Evolutionary conservation across 2,329 filamentous ascomycete genomes (phyloP).

Genomic region (Arthrobotrys pseudoclavata): DNA sequence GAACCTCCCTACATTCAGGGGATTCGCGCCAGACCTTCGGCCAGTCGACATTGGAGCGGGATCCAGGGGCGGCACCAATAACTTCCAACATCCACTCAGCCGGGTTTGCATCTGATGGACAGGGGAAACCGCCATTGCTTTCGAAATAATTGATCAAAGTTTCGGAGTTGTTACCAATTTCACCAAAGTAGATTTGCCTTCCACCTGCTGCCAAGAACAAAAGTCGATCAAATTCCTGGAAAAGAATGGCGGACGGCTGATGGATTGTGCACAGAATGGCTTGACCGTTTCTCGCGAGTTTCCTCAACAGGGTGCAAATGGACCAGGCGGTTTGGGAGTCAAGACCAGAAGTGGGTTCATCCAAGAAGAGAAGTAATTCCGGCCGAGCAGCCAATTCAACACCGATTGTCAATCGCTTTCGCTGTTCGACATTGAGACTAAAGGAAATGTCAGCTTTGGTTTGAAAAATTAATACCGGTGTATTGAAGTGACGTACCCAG

Average conservation of each 20-base stretch:
- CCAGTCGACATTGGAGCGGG: conserved; percentile 67
- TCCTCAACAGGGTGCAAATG: conserved; percentile 82
- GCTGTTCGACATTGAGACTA: conserved; percentile 74
- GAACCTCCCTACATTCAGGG: conserved; percentile 68
- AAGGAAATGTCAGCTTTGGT: not conserved
- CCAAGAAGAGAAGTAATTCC: conserved; percentile 80
- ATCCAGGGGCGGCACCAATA: conserved; percentile 74
- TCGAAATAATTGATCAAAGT: conserved; percentile 76
- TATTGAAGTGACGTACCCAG: conserved; percentile 32
- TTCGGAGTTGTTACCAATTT: conserved; percentile 81
- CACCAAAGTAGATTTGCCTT: conserved; percentile 86
- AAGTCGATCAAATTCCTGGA: conserved; percentile 88
- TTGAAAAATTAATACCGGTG: not conserved
- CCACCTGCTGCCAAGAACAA: conserved; percentile 83
- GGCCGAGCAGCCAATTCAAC: conserved; percentile 74
- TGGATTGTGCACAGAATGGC: conserved; percentile 93
- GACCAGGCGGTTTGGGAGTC: conserved; percentile 81
- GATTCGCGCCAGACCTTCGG: conserved; percentile 69
- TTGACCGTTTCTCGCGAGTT: conserved; percentile 82
- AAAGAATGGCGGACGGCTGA: conserved; percentile 86
- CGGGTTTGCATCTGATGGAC: conserved; percentile 71
- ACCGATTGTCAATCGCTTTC: conserved; percentile 76
- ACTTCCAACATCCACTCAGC: conserved; percentile 89
- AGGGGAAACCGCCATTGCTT: conserved; percentile 73
- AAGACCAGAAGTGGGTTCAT: conserved; percentile 82